Base-by-base conservation (phyloP, 768 basidiomycete genomes). In the Candolleomyces eurysporus region DNA sequence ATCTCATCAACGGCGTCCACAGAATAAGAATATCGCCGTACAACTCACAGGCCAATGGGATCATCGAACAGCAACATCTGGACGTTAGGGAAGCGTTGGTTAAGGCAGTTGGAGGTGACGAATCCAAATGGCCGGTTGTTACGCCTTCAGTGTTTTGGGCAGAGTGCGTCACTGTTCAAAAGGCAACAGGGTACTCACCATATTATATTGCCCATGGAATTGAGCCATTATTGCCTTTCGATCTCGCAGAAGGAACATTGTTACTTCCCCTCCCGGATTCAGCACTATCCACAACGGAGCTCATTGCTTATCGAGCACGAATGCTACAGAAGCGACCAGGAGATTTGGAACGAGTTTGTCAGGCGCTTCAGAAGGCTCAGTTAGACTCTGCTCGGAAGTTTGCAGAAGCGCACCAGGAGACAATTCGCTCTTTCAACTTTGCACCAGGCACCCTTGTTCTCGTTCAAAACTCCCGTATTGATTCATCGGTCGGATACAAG, bases 1-100 rank as follows among this genome's bases (percentile, higher is more conserved):
- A n/a, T n/a, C n/a, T n/a, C n/a, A n/a, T n/a, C n/a, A n/a, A 71
- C 5, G 56, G 74, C 17, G 73, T 80, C 26, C 51, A 61, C 1
- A 74, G 79, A 48, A 79, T 81, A 6, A 48, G 64, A 0, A 82
- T 82, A 17, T 76, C 73, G 11, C 66, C 72, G 0, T 82, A 80
- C 64, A 81, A 81, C 61, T 79, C 76, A 0, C 65, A 65, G 1
- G 76, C 75, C 0, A 78, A 80, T 19, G 73, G 79, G 0, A 62
- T 73, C 1, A 67, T 79, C 2, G 75, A 81, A 51, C 52, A 63
- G 21, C 8, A 53, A 31, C 75, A 76, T 58, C 68, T 50, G 13
- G 65, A 67, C 55, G 66, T 78, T 0, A 61, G 72, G 0, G 68
- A 76, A 58, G 52, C 68, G 0, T 43, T 78, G 0, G 61, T 76